Percentiles rank a stretch among this genome's conserved stretches.
Evolutionary conservation across 192 early-diverging fungal genomes (phyloP).

Genomic region (Coemansia sp.): DNA sequence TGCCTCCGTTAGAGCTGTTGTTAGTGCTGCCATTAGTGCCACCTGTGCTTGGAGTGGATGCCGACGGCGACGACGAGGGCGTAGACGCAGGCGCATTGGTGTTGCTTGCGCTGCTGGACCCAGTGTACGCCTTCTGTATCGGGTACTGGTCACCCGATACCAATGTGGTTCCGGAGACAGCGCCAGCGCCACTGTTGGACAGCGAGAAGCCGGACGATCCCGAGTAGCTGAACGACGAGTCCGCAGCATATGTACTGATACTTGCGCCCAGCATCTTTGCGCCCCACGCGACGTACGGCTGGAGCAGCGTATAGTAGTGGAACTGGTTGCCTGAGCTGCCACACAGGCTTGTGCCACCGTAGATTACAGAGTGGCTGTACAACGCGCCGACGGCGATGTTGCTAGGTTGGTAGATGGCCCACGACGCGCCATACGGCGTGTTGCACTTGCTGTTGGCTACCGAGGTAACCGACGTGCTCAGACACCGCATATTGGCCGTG

Average conservation of each 20-base stretch:
- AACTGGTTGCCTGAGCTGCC: slow-evolving; percentile 27
- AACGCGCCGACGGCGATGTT: slow-evolving; percentile 36
- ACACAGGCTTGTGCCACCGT: slow-evolving; percentile 28
- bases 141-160: slow-evolving; percentile 42
- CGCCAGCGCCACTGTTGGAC: slow-evolving; percentile 10
- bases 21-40: neutral
- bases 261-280: slow-evolving; percentile 22
- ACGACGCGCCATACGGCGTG: slow-evolving; percentile 35
- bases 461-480: slow-evolving; percentile 24
- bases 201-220: slow-evolving; percentile 24
- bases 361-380: slow-evolving; percentile 38
- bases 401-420: slow-evolving; percentile 40
- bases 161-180: slow-evolving; percentile 24
- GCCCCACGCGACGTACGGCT: slow-evolving; percentile 39
- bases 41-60: neutral
- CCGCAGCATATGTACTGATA: slow-evolving; percentile 21
- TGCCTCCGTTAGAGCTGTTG: neutral
- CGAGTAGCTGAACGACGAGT: slow-evolving; percentile 16
- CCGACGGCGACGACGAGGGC: neutral
- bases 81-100: neutral
- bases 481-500: slow-evolving; percentile 28
- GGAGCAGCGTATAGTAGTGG: slow-evolving; percentile 45
- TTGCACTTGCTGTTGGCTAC: slow-evolving; percentile 34
- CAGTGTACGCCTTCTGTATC: slow-evolving; percentile 22
- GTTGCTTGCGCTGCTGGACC: slow-evolving; percentile 20